A percentile compares a stretch with the other conserved stretches of the same genome.
phyloP scores from a whole-genome alignment of 2,329 filamentous ascomycete species.

The Scedosporium aurantiacum region DNA sequence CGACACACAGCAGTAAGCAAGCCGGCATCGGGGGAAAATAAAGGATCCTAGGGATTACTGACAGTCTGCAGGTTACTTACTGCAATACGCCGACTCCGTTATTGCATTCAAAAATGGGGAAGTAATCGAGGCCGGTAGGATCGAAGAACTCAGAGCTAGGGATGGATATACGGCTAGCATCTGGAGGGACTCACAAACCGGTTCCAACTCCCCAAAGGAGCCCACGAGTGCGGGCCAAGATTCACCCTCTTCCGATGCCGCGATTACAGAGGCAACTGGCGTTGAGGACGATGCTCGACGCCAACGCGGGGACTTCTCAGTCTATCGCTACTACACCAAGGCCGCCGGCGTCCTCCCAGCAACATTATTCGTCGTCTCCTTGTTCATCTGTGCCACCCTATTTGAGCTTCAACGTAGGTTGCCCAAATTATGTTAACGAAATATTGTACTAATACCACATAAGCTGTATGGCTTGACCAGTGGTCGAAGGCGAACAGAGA shows the following conservation, averaged over 20 bases:
- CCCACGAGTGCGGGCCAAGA: neutral
- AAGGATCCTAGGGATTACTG: too few relatives aligned
- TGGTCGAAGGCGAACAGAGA: conserved; percentile 21
- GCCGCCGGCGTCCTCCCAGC: neutral
- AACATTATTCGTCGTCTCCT: neutral
- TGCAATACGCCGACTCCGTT: neutral
- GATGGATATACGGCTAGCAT: neutral
- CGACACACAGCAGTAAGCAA: conserved; percentile 23
- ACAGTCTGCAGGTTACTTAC: neutral
- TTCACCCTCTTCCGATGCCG: neutral
- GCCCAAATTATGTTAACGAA: neutral
- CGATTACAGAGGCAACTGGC: neutral
- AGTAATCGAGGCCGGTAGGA: neutral
- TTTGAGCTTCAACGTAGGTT: neutral
- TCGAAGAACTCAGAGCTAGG: neutral
- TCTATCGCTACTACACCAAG: neutral
- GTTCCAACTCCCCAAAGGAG: neutral
- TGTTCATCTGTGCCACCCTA: neutral
- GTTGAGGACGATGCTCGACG: neutral
- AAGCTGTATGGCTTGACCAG: conserved; percentile 28
- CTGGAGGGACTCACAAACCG: neutral
- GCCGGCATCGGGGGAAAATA: neutral
- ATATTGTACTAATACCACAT: conserved; percentile 30
- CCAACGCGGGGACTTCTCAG: neutral
- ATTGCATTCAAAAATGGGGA: neutral